These are phyloP conservation scores for Leptodontidium sp. DNA, from an alignment of 2,329 filamentous ascomycete genomes.

Conservation along the genomic window DNA sequence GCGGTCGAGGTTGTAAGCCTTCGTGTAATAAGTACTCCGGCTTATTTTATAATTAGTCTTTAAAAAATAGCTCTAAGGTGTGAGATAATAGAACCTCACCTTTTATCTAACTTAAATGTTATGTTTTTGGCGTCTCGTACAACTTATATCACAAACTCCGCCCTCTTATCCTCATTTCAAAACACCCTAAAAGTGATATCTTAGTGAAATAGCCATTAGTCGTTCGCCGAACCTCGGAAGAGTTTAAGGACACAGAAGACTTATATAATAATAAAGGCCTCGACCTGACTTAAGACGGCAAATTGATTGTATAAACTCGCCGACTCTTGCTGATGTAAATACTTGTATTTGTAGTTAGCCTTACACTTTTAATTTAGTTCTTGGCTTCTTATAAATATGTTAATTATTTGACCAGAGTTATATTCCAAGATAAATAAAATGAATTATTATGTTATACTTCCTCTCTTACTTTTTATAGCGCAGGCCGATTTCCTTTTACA, in stretches of 20 bases:
- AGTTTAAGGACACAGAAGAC: conserved; percentile 19
- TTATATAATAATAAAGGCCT: conserved; percentile 30
- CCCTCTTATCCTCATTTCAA: conserved; percentile 24
- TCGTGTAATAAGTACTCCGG: conserved; percentile 25
- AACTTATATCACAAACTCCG: conserved; percentile 27
- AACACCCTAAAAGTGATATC: conserved; percentile 24
- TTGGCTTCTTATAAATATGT: conserved; percentile 19
- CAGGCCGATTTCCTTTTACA: conserved; percentile 18
- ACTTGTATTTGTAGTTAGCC: conserved; percentile 19
- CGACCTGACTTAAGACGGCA: conserved; percentile 19
- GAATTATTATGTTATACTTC: conserved; percentile 22
- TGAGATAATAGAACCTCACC: conserved; percentile 22
- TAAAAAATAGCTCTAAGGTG: conserved; percentile 18
- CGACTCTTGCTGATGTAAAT: conserved; percentile 23
- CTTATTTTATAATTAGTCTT: conserved; percentile 25
- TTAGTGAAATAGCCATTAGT: conserved; percentile 17
- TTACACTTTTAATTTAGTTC: conserved; percentile 26
- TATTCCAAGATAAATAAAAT: conserved; percentile 27
- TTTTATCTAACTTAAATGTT: conserved; percentile 24
- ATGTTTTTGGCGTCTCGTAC: conserved; percentile 27
- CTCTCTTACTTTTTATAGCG: conserved; percentile 22
- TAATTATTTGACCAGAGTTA: conserved; percentile 26
- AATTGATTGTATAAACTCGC: conserved; percentile 25
- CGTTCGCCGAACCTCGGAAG: conserved; percentile 8
- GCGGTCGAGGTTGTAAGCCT: conserved; percentile 24